Conservation (phyloP, 768 basidiomycete genomes). For the Lactarius trivialis region DNA sequence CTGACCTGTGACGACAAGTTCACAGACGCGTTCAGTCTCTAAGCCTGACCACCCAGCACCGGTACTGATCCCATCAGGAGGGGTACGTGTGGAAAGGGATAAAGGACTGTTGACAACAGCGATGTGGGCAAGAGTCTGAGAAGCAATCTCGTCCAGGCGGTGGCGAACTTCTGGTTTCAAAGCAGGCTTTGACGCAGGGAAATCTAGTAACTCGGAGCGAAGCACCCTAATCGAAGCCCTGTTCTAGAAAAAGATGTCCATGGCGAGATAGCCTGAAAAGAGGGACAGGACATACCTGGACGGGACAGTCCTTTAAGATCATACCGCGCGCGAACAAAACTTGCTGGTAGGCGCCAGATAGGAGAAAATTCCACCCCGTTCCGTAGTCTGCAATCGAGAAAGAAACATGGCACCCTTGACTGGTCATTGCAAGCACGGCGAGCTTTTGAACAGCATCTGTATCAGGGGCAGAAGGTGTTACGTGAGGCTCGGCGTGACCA, state of each 20-base stretch:
- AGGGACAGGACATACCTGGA: constrained; percentile 48
- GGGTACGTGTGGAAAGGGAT: constrained; percentile 65
- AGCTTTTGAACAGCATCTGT: constrained; percentile 75
- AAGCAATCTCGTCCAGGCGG: constrained; percentile 89
- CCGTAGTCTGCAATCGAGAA: constrained; percentile 68
- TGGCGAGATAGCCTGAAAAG: constrained; percentile 22
- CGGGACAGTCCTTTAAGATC: constrained; percentile 84
- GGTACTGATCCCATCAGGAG: constrained; percentile 70
- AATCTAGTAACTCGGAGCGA: constrained; percentile 89
- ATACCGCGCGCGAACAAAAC: constrained; percentile 86
- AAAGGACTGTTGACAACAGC: constrained; percentile 86
- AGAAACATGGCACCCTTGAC: constrained; percentile 79
- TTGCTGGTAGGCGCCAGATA: constrained; percentile 87
- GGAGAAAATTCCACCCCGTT: constrained; percentile 80
- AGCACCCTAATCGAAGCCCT: constrained; percentile 84
- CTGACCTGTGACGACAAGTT: constrained; percentile 83
- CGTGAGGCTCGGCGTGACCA: constrained; percentile 29
- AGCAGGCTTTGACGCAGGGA: constrained; percentile 66
- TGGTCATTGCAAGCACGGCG: constrained; percentile 67
- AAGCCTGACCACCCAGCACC: constrained; percentile 83
- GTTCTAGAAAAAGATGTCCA: constrained; percentile 42
- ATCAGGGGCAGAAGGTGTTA: constrained; percentile 39
- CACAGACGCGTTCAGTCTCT: constrained; percentile 91
- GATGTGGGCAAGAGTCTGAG: constrained; percentile 87
- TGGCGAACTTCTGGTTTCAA: constrained; percentile 79